These are phyloP conservation scores for Cupressus sempervirens DNA, from an alignment of 75 land plant genomes.

Conservation along the genomic window DNA sequence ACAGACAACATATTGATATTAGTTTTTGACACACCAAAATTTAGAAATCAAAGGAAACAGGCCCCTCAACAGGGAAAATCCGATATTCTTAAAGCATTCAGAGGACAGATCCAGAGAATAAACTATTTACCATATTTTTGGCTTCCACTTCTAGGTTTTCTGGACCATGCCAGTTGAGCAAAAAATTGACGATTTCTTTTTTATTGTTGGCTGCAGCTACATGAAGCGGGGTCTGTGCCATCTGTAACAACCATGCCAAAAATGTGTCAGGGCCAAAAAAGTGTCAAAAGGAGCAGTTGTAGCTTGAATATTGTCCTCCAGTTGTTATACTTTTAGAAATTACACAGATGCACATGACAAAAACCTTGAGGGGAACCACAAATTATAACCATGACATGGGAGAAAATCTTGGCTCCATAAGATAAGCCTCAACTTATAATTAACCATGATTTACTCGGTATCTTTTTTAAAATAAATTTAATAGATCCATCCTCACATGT, in stretches of 20 bases:
- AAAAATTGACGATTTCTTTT: constrained; percentile 53
- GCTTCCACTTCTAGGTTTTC: constrained; percentile 80
- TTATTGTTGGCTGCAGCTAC: constrained; percentile 71
- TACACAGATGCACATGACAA: neutral
- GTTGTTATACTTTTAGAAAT: neutral
- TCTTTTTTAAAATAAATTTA: neutral
- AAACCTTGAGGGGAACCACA: neutral
- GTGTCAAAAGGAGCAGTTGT: neutral
- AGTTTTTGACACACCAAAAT: neutral
- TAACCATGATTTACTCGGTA: neutral
- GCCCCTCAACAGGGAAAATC: neutral
- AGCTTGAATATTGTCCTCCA: neutral
- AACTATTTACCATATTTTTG: constrained; percentile 69
- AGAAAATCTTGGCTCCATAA: neutral
- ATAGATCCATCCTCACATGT: neutral
- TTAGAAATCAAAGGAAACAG: neutral
- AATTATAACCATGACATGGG: neutral
- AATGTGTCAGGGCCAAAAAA: neutral
- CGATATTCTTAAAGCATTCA: neutral
- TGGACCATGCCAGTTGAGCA: constrained; percentile 67
- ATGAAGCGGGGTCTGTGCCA: constrained; percentile 88
- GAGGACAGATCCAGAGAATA: neutral
- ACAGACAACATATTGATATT: constrained; percentile 3
- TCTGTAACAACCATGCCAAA: constrained; percentile 33
- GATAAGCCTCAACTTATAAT: neutral